These are phyloP conservation scores for Glycine tomentella DNA, from an alignment of 306 rosid species.

Conservation along the genomic window DNA sequence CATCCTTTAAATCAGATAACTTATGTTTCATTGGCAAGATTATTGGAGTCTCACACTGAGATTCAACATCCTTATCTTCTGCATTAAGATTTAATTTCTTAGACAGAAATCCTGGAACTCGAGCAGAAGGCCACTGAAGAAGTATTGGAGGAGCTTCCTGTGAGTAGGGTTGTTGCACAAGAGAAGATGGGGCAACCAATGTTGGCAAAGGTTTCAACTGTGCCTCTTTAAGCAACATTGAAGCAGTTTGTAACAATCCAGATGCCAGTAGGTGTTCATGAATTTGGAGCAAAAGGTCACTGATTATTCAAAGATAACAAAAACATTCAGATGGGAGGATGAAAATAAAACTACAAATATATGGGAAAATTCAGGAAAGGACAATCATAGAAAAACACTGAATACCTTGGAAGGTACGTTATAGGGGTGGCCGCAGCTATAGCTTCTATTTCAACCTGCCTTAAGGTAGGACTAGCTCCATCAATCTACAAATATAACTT, in stretches of 20 bases:
- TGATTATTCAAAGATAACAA: slow-evolving; percentile 41
- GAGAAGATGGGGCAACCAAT: slow-evolving; percentile 72
- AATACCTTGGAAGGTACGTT: slow-evolving; percentile 78
- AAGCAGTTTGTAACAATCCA: slow-evolving; percentile 70
- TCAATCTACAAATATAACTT: slow-evolving; percentile 36
- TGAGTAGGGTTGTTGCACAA: slow-evolving; percentile 58
- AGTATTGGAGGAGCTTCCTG: slow-evolving; percentile 56
- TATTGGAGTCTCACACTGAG: too few species aligned
- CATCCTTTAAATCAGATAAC: slow-evolving; percentile 25
- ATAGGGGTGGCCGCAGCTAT: slow-evolving; percentile 93
- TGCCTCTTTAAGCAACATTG: slow-evolving; percentile 71
- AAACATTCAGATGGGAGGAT: slow-evolving; percentile 25
- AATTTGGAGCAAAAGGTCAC: slow-evolving; percentile 81
- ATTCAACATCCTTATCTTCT: too few species aligned
- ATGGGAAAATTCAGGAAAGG: neutral
- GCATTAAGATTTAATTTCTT: too few species aligned
- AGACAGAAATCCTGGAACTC: too few species aligned
- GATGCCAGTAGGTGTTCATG: slow-evolving; percentile 92
- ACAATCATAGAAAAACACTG: slow-evolving; percentile 37
- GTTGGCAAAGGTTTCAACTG: slow-evolving; percentile 76
- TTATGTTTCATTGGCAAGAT: neutral
- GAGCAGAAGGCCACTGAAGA: too few species aligned
- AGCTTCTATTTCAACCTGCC: slow-evolving; percentile 90
- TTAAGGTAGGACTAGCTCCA: slow-evolving; percentile 84
- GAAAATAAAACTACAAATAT: neutral